Conservation (phyloP, 1,284 basidiomycete species). For the Pascua guehoae region DNA sequence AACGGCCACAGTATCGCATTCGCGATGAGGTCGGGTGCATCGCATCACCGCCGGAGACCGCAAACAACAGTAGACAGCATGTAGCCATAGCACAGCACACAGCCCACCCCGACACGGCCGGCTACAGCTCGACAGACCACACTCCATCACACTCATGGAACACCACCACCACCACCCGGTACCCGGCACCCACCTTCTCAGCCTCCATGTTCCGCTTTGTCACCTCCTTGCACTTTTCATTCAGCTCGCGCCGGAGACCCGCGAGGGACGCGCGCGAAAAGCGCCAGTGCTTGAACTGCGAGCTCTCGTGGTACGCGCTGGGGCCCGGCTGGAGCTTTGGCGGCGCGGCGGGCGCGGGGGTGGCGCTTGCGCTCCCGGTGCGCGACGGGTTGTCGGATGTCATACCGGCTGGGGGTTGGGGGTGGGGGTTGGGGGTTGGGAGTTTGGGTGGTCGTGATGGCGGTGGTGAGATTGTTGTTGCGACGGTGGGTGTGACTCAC, state of each 20-base stretch:
- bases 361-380: neutral
- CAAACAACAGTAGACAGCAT: too few relatives aligned
- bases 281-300: slow-evolving; percentile 83
- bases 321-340: slow-evolving; percentile 12
- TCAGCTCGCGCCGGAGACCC: slow-evolving; percentile 62
- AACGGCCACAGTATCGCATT: too few relatives aligned
- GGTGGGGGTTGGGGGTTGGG: neutral
- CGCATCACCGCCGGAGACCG: too few relatives aligned
- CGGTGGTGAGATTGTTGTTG: neutral
- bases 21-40: too few relatives aligned
- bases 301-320: slow-evolving; percentile 70
- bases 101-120: neutral
- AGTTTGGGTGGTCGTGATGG: neutral
- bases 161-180: neutral
- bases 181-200: slow-evolving; percentile 62
- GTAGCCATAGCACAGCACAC: slow-evolving; percentile 5
- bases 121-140: too few relatives aligned
- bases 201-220: slow-evolving; percentile 72
- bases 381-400: neutral
- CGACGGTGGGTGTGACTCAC: too few relatives aligned
- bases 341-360: neutral
- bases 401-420: neutral
- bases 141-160: too few relatives aligned
- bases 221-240: slow-evolving; percentile 66
- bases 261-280: slow-evolving; percentile 67